Evolutionary conservation across 2,329 filamentous ascomycete genomes (phyloP).

Genomic region (Magnaporthiopsis poae): DNA sequence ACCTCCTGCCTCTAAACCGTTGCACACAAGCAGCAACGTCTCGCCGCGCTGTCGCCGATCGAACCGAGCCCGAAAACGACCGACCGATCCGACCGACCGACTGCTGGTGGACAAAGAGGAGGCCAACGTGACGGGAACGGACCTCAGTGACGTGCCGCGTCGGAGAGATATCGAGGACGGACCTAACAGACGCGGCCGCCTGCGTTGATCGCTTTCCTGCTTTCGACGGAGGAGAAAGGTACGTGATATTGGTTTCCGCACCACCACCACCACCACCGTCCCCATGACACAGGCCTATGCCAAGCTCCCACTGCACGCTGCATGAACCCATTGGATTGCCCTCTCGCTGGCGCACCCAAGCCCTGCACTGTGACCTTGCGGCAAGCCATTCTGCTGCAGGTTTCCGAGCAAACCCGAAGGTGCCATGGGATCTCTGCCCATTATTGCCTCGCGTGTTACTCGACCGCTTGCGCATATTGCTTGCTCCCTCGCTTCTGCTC

Average conservation of each 20-base stretch:
- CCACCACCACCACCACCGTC: background rate
- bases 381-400: background rate
- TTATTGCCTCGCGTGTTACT: slow-evolving; percentile 1
- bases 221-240: background rate
- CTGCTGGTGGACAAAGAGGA: background rate
- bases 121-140: background rate
- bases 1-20: background rate
- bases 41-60: background rate
- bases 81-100: background rate
- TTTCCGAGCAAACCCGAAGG: background rate
- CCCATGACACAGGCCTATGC: background rate
- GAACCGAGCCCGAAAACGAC: background rate
- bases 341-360: background rate
- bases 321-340: slow-evolving; percentile 1
- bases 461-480: background rate
- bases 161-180: background rate
- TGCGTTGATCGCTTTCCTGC: background rate
- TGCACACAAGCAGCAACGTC: background rate
- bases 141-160: background rate
- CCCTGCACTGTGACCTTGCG: background rate
- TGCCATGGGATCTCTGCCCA: background rate
- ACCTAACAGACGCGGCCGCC: background rate
- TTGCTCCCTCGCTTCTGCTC: slow-evolving; percentile 1
- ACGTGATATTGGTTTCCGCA: background rate
- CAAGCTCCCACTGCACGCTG: background rate